Percentiles rank a stretch among this genome's conserved stretches.
Evolutionary conservation across 2,329 filamentous ascomycete species (phyloP).

Genomic region (Rhinocladiella mackenziei): DNA sequence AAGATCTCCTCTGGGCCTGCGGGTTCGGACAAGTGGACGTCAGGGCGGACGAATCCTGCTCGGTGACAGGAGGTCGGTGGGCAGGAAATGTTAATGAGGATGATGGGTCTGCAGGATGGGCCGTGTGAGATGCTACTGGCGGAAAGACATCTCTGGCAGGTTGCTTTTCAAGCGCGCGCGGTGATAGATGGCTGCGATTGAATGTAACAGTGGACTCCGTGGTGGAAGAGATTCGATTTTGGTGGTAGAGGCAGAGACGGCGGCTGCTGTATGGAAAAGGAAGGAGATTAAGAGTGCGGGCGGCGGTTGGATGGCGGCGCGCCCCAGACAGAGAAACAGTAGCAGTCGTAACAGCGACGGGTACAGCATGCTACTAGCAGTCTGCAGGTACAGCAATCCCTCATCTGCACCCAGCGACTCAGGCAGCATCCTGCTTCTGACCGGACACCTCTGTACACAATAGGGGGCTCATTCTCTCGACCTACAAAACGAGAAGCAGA

Average conservation of each 20-base stretch:
- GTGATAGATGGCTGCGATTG: slow-evolving; percentile 32
- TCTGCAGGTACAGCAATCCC: no score
- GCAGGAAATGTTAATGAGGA: slow-evolving; percentile 12
- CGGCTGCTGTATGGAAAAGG: background rate
- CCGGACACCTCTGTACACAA: no score
- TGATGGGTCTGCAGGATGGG: slow-evolving; percentile 9
- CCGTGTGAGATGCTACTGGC: slow-evolving; percentile 5
- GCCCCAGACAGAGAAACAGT: background rate
- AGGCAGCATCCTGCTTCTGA: background rate
- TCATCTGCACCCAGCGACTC: background rate
- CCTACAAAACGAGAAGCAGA: no score
- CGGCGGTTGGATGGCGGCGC: slow-evolving; percentile 1
- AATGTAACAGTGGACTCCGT: slow-evolving; percentile 24
- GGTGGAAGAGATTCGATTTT: slow-evolving; percentile 13
- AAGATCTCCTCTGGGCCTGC: slow-evolving; percentile 24
- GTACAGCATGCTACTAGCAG: no score
- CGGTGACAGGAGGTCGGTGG: slow-evolving; percentile 14
- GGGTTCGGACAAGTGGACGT: slow-evolving; percentile 26
- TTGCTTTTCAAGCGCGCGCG: slow-evolving; percentile 39
- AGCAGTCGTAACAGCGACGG: background rate
- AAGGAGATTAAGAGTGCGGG: slow-evolving; percentile 7
- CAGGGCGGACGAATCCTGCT: slow-evolving; percentile 27
- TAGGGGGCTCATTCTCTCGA: no score
- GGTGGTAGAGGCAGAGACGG: slow-evolving; percentile 2
- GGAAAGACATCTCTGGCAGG: slow-evolving; percentile 25